These are phyloP conservation scores for Tricholoma furcatifolium DNA, from an alignment of 768 basidiomycete genomes.

Conservation along the genomic window DNA sequence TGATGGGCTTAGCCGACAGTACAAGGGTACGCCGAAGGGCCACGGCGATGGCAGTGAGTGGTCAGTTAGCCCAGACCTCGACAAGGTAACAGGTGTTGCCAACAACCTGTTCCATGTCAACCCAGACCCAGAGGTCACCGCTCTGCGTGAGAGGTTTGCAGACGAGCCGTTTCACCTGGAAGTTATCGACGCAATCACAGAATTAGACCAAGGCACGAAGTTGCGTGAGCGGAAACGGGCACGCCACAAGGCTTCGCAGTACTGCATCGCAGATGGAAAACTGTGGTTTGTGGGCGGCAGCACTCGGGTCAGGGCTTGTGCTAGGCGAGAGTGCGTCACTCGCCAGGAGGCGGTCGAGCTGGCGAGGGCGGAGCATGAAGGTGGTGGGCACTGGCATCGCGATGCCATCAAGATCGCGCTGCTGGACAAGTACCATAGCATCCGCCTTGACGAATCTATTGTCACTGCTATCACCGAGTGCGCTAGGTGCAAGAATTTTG, in stretches of 20 bases:
- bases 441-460: too few relatives aligned
- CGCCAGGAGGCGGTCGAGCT: too few relatives aligned
- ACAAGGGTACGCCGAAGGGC: conserved; percentile 16
- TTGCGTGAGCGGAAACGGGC: conserved; percentile 14
- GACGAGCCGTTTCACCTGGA: not conserved
- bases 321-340: conserved; percentile 27
- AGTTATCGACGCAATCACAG: too few relatives aligned
- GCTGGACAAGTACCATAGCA: too few relatives aligned
- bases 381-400: too few relatives aligned
- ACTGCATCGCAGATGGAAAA: conserved; percentile 25
- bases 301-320: conserved; percentile 11
- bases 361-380: too few relatives aligned
- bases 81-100: conserved; percentile 14
- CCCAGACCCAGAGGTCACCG: conserved; percentile 11
- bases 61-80: conserved; percentile 27
- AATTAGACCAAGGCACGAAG: not conserved
- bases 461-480: too few relatives aligned
- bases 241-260: too few relatives aligned
- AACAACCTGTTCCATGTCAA: conserved; percentile 5
- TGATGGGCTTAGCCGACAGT: conserved; percentile 28
- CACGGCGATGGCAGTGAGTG: too few relatives aligned
- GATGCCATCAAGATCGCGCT: too few relatives aligned
- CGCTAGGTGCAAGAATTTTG: too few relatives aligned
- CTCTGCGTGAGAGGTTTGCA: too few relatives aligned
- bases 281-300: conserved; percentile 25